Percentiles rank a stretch among this genome's conserved stretches.
phyloP scores from a whole-genome alignment of 169 alveolate genomes.

The Eimeria sp. region DNA sequence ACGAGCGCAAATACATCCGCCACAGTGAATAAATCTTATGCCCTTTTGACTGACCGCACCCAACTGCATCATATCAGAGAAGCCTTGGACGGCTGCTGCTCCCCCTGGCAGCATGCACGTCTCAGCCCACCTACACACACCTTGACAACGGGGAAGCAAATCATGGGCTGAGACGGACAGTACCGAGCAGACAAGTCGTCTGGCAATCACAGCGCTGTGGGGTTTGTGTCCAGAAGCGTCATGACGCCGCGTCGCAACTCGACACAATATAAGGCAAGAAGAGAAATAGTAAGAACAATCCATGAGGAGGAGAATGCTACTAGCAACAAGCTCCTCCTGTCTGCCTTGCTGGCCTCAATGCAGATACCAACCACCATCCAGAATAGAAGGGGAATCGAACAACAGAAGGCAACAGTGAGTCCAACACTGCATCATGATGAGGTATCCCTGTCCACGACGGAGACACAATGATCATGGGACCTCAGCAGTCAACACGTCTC shows the following conservation, averaged over 20 bases:
- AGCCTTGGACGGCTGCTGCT: conserved; percentile 10
- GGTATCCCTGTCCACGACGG: neutral
- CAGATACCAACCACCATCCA: conserved; percentile 16
- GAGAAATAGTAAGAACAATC: neutral
- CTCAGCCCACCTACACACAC: conserved; percentile 53
- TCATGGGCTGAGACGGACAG: conserved; percentile 24
- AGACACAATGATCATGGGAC: conserved; percentile 19
- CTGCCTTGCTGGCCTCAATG: conserved; percentile 23
- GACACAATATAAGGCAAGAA: neutral
- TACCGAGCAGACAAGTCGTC: conserved; percentile 32
- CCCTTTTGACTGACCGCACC: conserved; percentile 20
- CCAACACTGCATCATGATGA: neutral
- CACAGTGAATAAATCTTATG: neutral
- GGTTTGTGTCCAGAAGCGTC: conserved; percentile 20
- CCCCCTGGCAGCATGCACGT: neutral
- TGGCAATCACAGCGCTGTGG: conserved; percentile 42
- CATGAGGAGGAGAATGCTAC: conserved; percentile 2
- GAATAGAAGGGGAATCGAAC: neutral
- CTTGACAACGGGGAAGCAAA: conserved; percentile 37
- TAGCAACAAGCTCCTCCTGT: neutral
- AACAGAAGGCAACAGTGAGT: neutral
- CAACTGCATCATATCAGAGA: conserved; percentile 37
- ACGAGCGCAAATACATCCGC: conserved; percentile 48
- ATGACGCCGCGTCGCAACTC: conserved; percentile 32
- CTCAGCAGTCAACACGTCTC: conserved; percentile 64